phyloP scores from a whole-genome alignment of 768 basidiomycete genomes.

The Podaxis sp. region DNA sequence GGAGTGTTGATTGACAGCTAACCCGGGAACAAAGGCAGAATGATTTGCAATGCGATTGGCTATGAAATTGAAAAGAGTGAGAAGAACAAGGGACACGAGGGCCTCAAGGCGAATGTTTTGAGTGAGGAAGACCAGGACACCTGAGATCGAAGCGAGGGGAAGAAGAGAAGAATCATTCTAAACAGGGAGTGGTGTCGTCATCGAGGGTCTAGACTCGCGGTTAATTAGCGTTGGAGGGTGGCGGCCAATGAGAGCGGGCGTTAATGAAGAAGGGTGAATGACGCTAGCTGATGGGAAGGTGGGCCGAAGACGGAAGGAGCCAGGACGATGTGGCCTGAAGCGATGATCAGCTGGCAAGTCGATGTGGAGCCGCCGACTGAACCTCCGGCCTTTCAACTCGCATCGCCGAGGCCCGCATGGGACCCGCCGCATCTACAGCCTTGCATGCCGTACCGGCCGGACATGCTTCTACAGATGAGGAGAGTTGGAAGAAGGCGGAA shows the following conservation, averaged over 20 bases:
- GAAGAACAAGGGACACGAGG: neutral
- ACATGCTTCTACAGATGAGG: neutral
- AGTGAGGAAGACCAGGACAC: neutral
- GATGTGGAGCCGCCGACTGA: neutral
- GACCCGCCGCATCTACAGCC: neutral
- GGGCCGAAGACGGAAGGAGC: neutral
- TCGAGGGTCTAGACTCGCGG: neutral
- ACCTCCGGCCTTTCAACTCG: neutral
- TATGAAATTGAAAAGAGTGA: neutral
- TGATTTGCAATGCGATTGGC: neutral
- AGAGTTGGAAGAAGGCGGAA: neutral
- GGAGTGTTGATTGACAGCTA: neutral
- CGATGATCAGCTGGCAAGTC: neutral
- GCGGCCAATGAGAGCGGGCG: neutral
- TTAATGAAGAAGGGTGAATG: neutral
- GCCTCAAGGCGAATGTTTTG: neutral
- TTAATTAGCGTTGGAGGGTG: slow-evolving; percentile 5
- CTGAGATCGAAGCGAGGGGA: neutral
- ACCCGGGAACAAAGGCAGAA: neutral
- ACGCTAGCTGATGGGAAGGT: neutral
- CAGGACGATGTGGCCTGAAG: neutral
- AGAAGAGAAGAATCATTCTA: neutral
- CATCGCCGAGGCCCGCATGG: neutral
- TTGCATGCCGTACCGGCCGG: slow-evolving; percentile 10
- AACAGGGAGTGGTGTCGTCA: slow-evolving; percentile 4